Conservation (phyloP, 2,329 filamentous ascomycete species). For the Trichoderma cornu-damae region DNA sequence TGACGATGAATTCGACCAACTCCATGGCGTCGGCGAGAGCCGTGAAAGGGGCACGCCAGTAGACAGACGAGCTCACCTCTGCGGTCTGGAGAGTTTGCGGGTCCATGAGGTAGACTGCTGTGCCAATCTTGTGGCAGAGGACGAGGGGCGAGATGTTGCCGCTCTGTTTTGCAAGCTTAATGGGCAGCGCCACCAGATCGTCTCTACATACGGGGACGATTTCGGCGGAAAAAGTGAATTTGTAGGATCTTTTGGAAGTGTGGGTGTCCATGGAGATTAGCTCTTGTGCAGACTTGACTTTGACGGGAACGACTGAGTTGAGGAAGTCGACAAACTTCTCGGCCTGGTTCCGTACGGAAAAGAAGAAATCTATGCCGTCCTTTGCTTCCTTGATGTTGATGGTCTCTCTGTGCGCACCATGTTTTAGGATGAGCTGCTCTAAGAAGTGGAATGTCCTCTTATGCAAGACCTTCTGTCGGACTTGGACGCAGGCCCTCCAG, state of each 20-base stretch:
- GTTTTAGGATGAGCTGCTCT: slow-evolving; percentile 94
- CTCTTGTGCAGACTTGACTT: slow-evolving; percentile 71
- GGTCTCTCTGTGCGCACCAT: slow-evolving; percentile 83
- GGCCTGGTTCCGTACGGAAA: slow-evolving; percentile 80
- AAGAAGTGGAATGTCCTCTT: slow-evolving; percentile 71
- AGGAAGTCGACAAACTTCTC: slow-evolving; percentile 91
- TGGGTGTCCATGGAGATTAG: slow-evolving; percentile 91
- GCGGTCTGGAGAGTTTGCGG: slow-evolving; percentile 85
- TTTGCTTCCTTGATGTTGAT: slow-evolving; percentile 98
- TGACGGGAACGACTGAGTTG: slow-evolving; percentile 71
- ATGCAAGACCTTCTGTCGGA: slow-evolving; percentile 93
- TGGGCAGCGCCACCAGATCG: slow-evolving; percentile 87
- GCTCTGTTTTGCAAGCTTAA: slow-evolving; percentile 78
- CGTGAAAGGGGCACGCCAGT: slow-evolving; percentile 86
- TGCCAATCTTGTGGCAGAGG: slow-evolving; percentile 84
- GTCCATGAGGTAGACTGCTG: slow-evolving; percentile 82
- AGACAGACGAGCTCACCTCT: slow-evolving; percentile 74
- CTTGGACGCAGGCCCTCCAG: slow-evolving; percentile 89
- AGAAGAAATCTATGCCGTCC: slow-evolving; percentile 96
- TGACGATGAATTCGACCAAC: slow-evolving; percentile 85
- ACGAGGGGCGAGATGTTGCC: slow-evolving; percentile 86
- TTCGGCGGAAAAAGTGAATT: slow-evolving; percentile 87
- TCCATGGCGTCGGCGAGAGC: slow-evolving; percentile 79
- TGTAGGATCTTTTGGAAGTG: slow-evolving; percentile 86
- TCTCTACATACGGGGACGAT: slow-evolving; percentile 96